Evolutionary conservation across 2,329 filamentous ascomycete species (phyloP), one percentile per base, ranked within the genome.

Genomic region (Aspergillus niger): DNA sequence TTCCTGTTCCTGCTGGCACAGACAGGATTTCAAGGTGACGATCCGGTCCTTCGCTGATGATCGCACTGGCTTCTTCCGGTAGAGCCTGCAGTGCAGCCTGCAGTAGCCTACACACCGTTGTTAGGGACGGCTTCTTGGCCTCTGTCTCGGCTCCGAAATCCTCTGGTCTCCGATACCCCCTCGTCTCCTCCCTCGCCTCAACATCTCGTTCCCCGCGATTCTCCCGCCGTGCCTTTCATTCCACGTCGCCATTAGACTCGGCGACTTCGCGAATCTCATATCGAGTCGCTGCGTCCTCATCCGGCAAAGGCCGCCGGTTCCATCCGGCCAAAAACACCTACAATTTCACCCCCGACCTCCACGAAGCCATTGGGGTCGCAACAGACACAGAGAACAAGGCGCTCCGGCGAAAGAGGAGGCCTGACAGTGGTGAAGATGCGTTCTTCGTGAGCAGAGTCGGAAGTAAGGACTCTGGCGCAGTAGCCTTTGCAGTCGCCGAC

Each of bases 381-480:
- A 64, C 66, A n/a, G 69, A 65, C 22, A 74, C 73, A 17, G 67
- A 65, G 64, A 74, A 72, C 66, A 70, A 72, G 82, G 86, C 75
- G 81, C 86, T 83, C 67, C 81, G 84, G 70, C 86, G 86, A 73
- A 81, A 80, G 67, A 83, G 81, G 63, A 86, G 90, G 24, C 91
- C 89, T 53, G 89, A 87, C 60, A 95, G 91, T 54, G 95, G 95
- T 15, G 93, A 99, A 77, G 95, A 99, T 83, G 91, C 95, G 60
- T 98, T 97, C 80, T 99, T 99, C 77, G 89, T 95, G 69, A 86
- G 90, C 72, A 86, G 88, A 24, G 81, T 97, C n/a, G 91, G 90
- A 55, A 85, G 87, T 39, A 83, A 87, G 43, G 63, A 71, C 44
- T 63, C 69, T 3, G 65, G 66, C 8, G 65, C 69, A 7, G 85